Evolutionary conservation across 192 early-diverging fungal species (phyloP), one percentile per base, ranked within the genome.

Genomic region (Podochytrium sp.): DNA sequence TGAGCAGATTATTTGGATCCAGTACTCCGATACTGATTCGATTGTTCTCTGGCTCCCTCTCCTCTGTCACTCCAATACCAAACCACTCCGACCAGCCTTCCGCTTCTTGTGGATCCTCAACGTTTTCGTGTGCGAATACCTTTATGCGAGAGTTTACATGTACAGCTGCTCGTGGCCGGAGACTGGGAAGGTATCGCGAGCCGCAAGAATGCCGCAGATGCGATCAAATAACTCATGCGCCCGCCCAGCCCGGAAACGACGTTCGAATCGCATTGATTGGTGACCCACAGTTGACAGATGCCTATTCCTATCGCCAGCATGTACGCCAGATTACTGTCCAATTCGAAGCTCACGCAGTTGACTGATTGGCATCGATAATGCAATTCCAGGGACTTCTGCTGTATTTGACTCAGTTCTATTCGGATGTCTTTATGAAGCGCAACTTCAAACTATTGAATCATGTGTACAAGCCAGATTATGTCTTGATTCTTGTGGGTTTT

Each of bases 241-340:
- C n/a, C n/a, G 32, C 40, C 7, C 59, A 67, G 30, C 20, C 30
- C 29, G 47, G 77, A 58, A 62, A 50, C 33, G 35, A 78, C 56
- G 29, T 39, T 1, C 49, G 58, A 39, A 33, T 95, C 23, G 89
- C 90, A 14, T 70, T 98, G 7, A 81, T 98, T 43, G 91, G 92
- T 0, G 96, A 98, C 78, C 95, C 96, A 41, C 96, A 98, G 74
- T 86, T 98, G 43, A 95, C 94, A 40, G 96, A 97, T 76, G 81
- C 89, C 38, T 92, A 91, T 73, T 97, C 95, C 10, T 98, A 98
- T 73, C 76, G 83, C 2, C 90, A 91, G 42, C 27, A 71, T 71
- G 69, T 71, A 29, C 10, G 82, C 76, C 62, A n/a, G 66, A 37
- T 25, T 20, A n/a, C n/a, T n/a, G n/a, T n/a, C n/a, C n/a, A n/a